phyloP scores from a whole-genome alignment of 805 yeast species.

The Myxozyma lipomycoides region DNA sequence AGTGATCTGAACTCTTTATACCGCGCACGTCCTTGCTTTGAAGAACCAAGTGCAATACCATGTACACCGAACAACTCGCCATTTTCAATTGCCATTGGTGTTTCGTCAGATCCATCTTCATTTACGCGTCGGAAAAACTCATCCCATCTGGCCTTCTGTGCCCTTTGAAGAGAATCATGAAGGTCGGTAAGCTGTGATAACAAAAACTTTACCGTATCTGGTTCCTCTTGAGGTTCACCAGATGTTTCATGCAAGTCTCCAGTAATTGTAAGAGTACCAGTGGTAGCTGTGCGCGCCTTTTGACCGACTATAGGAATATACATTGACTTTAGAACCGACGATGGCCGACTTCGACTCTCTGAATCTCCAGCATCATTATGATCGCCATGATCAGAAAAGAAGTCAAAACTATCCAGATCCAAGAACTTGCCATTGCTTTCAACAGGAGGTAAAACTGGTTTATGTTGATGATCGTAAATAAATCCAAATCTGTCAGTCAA shows the following conservation, averaged over 20 bases:
- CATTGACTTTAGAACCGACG: background rate
- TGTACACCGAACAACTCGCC: conserved; percentile 42
- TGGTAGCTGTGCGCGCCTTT: background rate
- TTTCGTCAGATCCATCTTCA: conserved; percentile 30
- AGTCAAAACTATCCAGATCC: conserved; percentile 23
- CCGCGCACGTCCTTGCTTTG: conserved; percentile 26
- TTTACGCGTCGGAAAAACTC: conserved; percentile 40
- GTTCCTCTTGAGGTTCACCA: conserved; percentile 4
- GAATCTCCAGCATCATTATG: conserved; percentile 7
- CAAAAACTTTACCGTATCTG: conserved; percentile 32
- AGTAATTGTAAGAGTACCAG: background rate
- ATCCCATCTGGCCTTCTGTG: conserved; percentile 46
- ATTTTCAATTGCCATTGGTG: conserved; percentile 30
- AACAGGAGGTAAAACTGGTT: conserved; percentile 22
- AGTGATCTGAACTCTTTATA: conserved; percentile 38
- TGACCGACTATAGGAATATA: background rate
- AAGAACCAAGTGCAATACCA: conserved; percentile 39
- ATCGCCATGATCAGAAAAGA: conserved; percentile 11
- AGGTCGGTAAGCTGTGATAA: conserved; percentile 42
- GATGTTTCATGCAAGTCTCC: background rate
- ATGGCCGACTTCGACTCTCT: conserved; percentile 7
- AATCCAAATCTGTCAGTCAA: conserved; percentile 51
- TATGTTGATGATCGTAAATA: conserved; percentile 36
- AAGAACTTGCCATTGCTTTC: conserved; percentile 15
- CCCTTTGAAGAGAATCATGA: conserved; percentile 45